These are phyloP conservation scores for Metschnikowia corniflorae DNA, from an alignment of 805 yeast genomes.

Conservation along the genomic window DNA sequence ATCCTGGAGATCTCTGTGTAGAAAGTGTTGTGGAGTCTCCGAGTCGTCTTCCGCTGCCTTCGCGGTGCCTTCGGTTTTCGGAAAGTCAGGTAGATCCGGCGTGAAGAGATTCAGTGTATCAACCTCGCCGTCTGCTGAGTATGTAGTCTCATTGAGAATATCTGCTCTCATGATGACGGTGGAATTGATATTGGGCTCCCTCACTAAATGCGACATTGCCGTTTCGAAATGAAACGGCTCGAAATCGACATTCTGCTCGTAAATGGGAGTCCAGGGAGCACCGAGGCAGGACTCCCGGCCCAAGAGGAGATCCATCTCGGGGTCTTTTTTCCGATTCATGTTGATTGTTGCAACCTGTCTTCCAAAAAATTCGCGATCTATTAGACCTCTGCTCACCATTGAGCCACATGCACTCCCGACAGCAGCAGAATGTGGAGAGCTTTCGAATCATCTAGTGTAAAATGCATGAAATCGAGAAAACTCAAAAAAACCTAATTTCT, in stretches of 20 bases:
- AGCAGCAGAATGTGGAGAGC: too few relatives aligned
- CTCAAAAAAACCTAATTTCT: too few relatives aligned
- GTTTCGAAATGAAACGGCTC: conserved; percentile 54
- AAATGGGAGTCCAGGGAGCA: conserved; percentile 59
- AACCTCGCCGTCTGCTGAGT: conserved; percentile 32
- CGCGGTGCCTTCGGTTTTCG: conserved; percentile 7
- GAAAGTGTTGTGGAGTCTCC: conserved; percentile 12
- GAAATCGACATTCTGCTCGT: conserved; percentile 47
- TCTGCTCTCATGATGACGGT: conserved; percentile 89
- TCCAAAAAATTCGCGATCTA: too few relatives aligned
- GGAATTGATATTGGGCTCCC: conserved; percentile 87
- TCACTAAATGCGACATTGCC: conserved; percentile 77
- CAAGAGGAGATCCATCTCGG: conserved; percentile 14
- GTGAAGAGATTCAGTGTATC: conserved; percentile 4
- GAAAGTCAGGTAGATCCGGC: conserved; percentile 34
- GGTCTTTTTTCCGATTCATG: conserved; percentile 10
- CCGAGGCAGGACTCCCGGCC: conserved; percentile 47
- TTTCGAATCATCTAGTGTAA: too few relatives aligned
- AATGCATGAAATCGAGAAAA: too few relatives aligned
- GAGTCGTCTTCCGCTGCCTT: neutral
- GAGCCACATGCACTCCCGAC: too few relatives aligned
- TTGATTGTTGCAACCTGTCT: too few relatives aligned
- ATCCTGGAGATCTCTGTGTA: conserved; percentile 35
- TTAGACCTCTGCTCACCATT: too few relatives aligned
- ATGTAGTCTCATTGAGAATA: conserved; percentile 52